Percentiles rank a stretch among this genome's conserved stretches.
These are phyloP conservation scores for Rubroshorea leprosula DNA, from an alignment of 345 rosid species.

Conservation along the genomic window DNA sequence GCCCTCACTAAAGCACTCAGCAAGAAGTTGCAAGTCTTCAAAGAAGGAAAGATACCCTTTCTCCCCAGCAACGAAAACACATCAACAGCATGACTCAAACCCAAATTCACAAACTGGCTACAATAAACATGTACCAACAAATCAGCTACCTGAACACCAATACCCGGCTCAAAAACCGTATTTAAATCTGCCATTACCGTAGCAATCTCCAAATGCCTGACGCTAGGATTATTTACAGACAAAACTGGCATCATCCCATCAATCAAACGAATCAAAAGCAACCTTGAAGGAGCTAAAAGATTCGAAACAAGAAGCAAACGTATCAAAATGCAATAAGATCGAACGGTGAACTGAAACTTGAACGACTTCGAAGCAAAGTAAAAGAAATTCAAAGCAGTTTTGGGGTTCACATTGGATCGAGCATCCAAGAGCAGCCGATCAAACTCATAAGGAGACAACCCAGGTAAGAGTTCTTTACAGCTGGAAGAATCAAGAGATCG, in stretches of 20 bases:
- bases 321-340: slow-evolving; percentile 61
- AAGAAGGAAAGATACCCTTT: slow-evolving; percentile 54
- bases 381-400: slow-evolving; percentile 58
- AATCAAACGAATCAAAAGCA: slow-evolving; percentile 58
- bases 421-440: slow-evolving; percentile 39
- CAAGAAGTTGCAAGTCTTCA: slow-evolving; percentile 54
- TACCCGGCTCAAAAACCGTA: slow-evolving; percentile 21
- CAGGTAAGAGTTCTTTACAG: slow-evolving; percentile 38
- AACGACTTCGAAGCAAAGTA: slow-evolving; percentile 46
- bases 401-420: slow-evolving; percentile 44
- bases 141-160: slow-evolving; percentile 38
- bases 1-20: slow-evolving; percentile 57
- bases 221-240: slow-evolving; percentile 7
- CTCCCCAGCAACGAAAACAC: slow-evolving; percentile 37
- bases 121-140: slow-evolving; percentile 55
- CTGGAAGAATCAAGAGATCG: slow-evolving; percentile 42
- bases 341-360: slow-evolving; percentile 52
- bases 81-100: slow-evolving; percentile 46
- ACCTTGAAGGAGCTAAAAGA: slow-evolving; percentile 47
- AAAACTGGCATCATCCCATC: slow-evolving; percentile 43
- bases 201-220: slow-evolving; percentile 39
- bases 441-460: slow-evolving; percentile 48
- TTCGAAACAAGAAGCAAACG: slow-evolving; percentile 42
- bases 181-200: slow-evolving; percentile 39
- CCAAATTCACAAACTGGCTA: slow-evolving; percentile 48